Conservation (phyloP, 345 rosid genomes). For the Psidium friedrichsthalianum region DNA sequence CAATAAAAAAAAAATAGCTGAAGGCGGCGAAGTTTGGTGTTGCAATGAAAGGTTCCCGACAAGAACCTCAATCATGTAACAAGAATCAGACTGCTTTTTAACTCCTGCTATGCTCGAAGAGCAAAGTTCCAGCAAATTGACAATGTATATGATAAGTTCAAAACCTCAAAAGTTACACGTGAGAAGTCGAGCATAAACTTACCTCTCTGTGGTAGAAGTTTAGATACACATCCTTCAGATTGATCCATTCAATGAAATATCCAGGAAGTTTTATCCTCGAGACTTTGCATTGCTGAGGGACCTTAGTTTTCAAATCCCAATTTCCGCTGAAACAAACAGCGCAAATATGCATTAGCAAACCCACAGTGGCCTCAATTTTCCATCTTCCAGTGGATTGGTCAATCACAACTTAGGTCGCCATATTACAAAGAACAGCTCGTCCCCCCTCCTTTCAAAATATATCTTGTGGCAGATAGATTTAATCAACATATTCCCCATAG, state of each 20-base stretch:
- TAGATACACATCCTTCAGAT: slow-evolving; percentile 70
- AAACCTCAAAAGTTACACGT: background rate
- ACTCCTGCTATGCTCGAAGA: background rate
- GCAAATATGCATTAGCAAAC: background rate
- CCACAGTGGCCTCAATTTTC: background rate
- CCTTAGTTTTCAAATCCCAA: slow-evolving; percentile 91
- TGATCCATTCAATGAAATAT: slow-evolving; percentile 88
- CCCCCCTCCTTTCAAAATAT: background rate
- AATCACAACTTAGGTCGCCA: background rate
- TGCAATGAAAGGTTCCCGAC: background rate
- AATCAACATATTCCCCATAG: background rate
- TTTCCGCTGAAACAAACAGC: slow-evolving; percentile 49
- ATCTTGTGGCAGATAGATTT: background rate
- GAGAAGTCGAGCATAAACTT: background rate
- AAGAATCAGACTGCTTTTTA: background rate
- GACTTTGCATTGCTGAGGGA: slow-evolving; percentile 72
- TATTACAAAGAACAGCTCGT: background rate
- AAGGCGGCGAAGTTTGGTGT: background rate
- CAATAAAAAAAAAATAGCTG: background rate
- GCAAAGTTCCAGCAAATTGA: background rate
- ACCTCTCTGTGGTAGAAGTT: slow-evolving; percentile 73
- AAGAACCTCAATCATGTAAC: background rate
- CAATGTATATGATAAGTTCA: background rate
- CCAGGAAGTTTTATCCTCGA: slow-evolving; percentile 61
- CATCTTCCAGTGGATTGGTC: background rate